Base-by-base conservation (phyloP, 106 monocot species). In the Ottelia alismoides region DNA sequence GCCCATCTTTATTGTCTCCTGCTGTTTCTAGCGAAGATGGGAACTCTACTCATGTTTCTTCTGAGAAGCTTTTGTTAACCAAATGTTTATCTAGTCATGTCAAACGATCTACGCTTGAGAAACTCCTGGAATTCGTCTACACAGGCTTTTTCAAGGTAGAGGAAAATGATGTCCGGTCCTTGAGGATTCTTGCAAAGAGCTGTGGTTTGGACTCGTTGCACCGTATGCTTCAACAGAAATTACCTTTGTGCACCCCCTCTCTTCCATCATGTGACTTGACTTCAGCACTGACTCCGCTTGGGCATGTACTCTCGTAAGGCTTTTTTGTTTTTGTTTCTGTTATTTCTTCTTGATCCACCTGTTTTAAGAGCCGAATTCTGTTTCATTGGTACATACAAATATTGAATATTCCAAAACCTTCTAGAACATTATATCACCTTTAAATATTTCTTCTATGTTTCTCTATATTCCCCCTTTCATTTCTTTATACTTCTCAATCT, bases 121-220 rank as follows among this genome's bases (percentile, higher is more conserved):
- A 79, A 45, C 53, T 96, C 45, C 56, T 96, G 76, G 88, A 82
- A 56, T 85, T 76, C 67, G 51, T 70, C 61, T 96, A 89, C 67
- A 81, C 88, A 11, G 84, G 88, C 35, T 70, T 73, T 49, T 67
- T 65, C 20, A 44, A 60, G 20, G 61, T 67, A 30, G 76, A 85
- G 49, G 74, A 69, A 45, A 60, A 51, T 25, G 49, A 57, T 47
- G 24, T 72, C 12, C 78, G 61, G 52, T 71, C 78, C 1, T 27
- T 89, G 22, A 74, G 62, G 47, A 25, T 71, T 60, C 70, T 96
- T 22, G 64, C 85, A 2, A 96, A 88, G 64, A 45, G 22, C 14
- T 89, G 88, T 29, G 60, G 58, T 18, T 69, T 96, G 78, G 76
- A 74, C 22, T 66, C 58, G 31, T 53, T 96, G 43, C 65, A 32